Evolutionary conservation across 495 filamentous ascomycete genomes (phyloP).

Genomic region (Podospora sp.): DNA sequence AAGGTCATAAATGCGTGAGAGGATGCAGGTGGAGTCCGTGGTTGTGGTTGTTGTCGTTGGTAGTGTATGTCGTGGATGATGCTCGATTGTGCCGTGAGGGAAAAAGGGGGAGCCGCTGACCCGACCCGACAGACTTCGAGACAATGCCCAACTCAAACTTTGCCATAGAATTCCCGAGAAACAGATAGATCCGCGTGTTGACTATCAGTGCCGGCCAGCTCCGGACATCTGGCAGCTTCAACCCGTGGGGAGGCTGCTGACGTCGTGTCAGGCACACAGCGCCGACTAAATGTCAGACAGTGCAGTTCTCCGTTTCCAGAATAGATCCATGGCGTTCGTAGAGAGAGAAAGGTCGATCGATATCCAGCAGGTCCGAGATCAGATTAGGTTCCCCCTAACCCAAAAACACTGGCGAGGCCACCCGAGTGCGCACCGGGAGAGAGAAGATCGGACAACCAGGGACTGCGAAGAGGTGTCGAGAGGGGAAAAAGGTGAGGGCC

Average conservation of each 20-base stretch:
- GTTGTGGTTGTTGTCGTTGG: neutral
- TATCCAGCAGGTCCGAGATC: neutral
- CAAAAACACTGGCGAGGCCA: neutral
- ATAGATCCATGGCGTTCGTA: neutral
- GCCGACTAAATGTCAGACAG: neutral
- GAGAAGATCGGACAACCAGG: neutral
- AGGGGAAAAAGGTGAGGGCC: neutral
- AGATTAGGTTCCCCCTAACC: neutral
- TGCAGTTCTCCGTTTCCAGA: neutral
- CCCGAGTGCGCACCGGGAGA: neutral
- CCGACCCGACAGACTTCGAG: neutral
- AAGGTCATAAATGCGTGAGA: neutral
- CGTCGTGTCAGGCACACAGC: neutral
- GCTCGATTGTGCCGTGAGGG: neutral
- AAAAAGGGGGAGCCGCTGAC: neutral
- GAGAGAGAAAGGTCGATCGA: neutral
- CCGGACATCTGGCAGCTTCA: neutral
- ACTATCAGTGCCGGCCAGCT: neutral
- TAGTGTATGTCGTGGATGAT: neutral
- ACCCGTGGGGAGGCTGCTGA: neutral
- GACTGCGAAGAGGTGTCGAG: neutral
- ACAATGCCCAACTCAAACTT: neutral
- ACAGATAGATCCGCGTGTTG: neutral
- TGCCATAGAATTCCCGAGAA: neutral
- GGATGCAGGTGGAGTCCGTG: neutral